Conservation (phyloP, 2,329 filamentous ascomycete genomes). For the Aspergillus candidus region DNA sequence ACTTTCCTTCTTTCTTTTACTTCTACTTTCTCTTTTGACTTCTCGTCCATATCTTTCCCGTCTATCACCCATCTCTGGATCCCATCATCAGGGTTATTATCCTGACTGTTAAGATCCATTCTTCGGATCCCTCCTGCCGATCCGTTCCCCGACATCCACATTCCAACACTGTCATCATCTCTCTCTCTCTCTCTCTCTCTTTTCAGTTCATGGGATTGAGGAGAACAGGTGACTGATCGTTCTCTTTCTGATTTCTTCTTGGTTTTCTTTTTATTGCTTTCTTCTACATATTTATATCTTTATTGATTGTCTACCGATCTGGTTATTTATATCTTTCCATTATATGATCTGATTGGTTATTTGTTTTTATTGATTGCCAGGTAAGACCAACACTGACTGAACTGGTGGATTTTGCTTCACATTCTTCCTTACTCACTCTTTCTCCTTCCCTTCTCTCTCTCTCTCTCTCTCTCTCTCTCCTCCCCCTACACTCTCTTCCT, state of each 20-base stretch:
- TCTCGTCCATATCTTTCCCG: too few relatives aligned
- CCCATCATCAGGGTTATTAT: neutral
- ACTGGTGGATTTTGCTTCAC: neutral
- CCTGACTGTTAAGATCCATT: slow-evolving; percentile 11
- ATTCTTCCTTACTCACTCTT: slow-evolving; percentile 6
- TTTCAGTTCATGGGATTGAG: neutral
- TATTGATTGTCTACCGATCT: too few relatives aligned
- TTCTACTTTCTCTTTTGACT: too few relatives aligned
- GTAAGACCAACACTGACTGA: too few relatives aligned
- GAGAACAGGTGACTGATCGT: neutral
- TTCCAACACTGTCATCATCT: neutral
- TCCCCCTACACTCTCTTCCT: neutral
- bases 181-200: slow-evolving; percentile 2
- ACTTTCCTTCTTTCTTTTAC: too few relatives aligned
- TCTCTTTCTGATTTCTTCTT: slow-evolving; percentile 1
- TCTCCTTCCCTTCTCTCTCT: slow-evolving; percentile 3
- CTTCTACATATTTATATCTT: too few relatives aligned
- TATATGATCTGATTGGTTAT: too few relatives aligned
- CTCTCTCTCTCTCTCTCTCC: slow-evolving; percentile 1
- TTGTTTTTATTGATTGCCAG: too few relatives aligned
- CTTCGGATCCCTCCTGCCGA: slow-evolving; percentile 32
- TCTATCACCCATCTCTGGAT: neutral
- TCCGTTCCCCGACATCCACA: slow-evolving; percentile 26
- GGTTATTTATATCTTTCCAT: too few relatives aligned
- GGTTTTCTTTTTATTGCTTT: neutral